Evolutionary conservation across 805 yeast species (phyloP), one percentile per base, ranked within the genome.

Genomic region (Ogataea zsoltii): DNA sequence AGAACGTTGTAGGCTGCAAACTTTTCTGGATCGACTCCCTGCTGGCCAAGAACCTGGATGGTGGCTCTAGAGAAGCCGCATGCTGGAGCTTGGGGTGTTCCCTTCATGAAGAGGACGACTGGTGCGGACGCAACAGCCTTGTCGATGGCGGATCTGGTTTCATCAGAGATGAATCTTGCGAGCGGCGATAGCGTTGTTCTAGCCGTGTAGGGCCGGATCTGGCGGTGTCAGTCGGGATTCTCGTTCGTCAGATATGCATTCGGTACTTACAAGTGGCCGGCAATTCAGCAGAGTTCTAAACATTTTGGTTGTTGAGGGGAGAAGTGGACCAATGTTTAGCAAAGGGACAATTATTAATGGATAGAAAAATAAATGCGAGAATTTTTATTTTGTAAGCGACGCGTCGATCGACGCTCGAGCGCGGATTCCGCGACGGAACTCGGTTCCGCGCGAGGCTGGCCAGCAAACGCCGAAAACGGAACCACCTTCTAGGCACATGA

Each of bases 41-140:
- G 95, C 63, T 89, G 92, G 12, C 99, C 98, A 49, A 94, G 76
- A 41, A 91, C 78, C 63, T 88, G 94, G 56, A 94, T 91, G 11
- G 98, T 87, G 44, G 96, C 96, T 62, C 96, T 80, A 11, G 97
- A 90, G 61, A 94, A 94, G 0, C 99, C 99, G 73, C 99, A 94
- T 58, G 89, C 95, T 33, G 99, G 99, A 48, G 86, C 90, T 60
- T 92, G 96, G 14, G 99, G 99, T 2, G 97, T 92, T 14, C 99
- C 99, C 69, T 94, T 94, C 99, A 94, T 94, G 71, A 94, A 94
- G 35, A 94, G 74, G 7, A 94, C 99, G 16, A 94, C 98, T 7
- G 96, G 96, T 1, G 98, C 94, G 7, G 96, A 83, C 4, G 69
- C 72, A 19, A 94, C 85, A 1, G 98, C 98, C 35, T 79, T 75